Conservation (phyloP, 768 basidiomycete species). For the Zangia roseola region DNA sequence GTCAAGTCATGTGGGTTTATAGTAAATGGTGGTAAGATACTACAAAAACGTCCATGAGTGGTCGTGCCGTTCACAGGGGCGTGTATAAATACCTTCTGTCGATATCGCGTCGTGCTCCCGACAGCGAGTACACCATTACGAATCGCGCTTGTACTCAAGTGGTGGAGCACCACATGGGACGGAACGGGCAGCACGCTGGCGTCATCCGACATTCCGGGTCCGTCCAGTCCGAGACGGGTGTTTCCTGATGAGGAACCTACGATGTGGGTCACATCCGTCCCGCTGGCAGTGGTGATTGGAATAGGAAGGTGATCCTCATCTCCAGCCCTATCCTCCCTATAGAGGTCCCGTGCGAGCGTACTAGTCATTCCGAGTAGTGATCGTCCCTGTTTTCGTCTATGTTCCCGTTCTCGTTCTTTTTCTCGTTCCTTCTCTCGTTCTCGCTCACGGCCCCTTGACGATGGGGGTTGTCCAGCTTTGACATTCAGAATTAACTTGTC, state of each 20-base stretch:
- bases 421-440: constrained; percentile 37
- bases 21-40: constrained; percentile 86
- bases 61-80: constrained; percentile 4
- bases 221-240: constrained; percentile 37
- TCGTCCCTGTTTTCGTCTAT: constrained; percentile 31
- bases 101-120: constrained; percentile 87
- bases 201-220: constrained; percentile 69
- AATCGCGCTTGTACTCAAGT: constrained; percentile 94
- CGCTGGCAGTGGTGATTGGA: constrained; percentile 39
- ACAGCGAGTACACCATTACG: constrained; percentile 91
- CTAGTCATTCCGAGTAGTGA: constrained; percentile 37
- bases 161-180: constrained; percentile 90
- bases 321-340: constrained; percentile 21
- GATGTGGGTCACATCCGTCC: constrained; percentile 38
- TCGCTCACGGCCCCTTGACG: constrained; percentile 32
- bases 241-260: constrained; percentile 19
- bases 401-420: constrained; percentile 31
- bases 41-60: constrained; percentile 32
- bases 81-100: constrained; percentile 67
- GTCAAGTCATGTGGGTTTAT: constrained; percentile 57
- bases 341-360: constrained; percentile 29
- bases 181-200: constrained; percentile 90
- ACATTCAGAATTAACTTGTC: constrained; percentile 91
- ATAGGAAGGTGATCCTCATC: constrained; percentile 27
- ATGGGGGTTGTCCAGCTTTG: constrained; percentile 34